A percentile compares a stretch with the other conserved stretches of the same genome.
Evolutionary conservation across 345 rosid species (phyloP).

Genomic region (Gossypium rotundifolium): DNA sequence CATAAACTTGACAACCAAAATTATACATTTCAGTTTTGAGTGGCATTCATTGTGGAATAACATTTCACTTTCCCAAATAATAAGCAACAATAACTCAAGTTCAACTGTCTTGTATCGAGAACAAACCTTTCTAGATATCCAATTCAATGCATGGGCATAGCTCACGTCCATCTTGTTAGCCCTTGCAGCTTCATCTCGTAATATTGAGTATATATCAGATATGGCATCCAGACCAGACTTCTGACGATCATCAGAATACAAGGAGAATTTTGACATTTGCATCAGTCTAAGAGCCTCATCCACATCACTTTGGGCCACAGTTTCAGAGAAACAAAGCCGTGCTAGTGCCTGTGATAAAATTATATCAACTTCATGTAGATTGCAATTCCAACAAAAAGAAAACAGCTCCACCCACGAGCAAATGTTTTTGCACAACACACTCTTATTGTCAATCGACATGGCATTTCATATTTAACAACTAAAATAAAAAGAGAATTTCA

Average conservation of each 20-base stretch:
- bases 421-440: not conserved
- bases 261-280: slow-evolving; percentile 98
- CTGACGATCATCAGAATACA: slow-evolving; percentile 89
- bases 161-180: slow-evolving; percentile 64
- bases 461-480: not conserved
- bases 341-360: slow-evolving; percentile 67
- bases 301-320: slow-evolving; percentile 95
- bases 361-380: not conserved
- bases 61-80: not conserved
- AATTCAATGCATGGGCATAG: slow-evolving; percentile 87
- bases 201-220: slow-evolving; percentile 90
- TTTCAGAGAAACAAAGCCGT: slow-evolving; percentile 87
- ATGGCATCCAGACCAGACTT: slow-evolving; percentile 93
- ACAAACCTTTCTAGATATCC: slow-evolving; percentile 97
- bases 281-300: slow-evolving; percentile 94
- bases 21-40: not conserved
- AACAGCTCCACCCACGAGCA: not conserved
- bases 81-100: not conserved
- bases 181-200: slow-evolving; percentile 97
- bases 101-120: slow-evolving; percentile 1
- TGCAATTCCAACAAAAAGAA: not conserved
- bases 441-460: not conserved
- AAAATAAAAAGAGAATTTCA: not conserved
- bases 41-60: not conserved
- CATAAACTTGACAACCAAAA: not conserved